Percentiles rank a stretch among this genome's conserved stretches.
Evolutionary conservation across 2,329 filamentous ascomycete species (phyloP).

Genomic region (Colletotrichum falcatum): DNA sequence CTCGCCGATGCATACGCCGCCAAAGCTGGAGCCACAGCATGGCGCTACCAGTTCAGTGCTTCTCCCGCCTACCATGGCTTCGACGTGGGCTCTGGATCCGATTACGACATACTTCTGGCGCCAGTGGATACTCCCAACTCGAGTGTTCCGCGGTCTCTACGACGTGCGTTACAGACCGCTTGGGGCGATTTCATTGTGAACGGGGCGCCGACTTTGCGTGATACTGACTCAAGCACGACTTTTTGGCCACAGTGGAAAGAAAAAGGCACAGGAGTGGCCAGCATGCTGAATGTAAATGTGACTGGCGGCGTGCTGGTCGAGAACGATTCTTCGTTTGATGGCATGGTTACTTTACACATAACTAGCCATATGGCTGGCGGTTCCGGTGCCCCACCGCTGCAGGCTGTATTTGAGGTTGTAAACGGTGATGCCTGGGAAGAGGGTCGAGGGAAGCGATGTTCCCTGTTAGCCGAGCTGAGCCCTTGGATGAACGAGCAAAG

Average conservation of each 20-base stretch:
- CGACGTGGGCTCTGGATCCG: constrained; percentile 17
- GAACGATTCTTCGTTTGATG: constrained; percentile 14
- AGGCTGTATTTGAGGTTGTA: constrained; percentile 5
- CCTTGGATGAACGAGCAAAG: constrained; percentile 3
- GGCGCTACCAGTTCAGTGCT: constrained; percentile 33
- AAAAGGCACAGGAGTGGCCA: neutral
- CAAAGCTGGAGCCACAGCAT: constrained; percentile 10
- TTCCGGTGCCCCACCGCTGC: neutral
- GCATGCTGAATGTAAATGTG: constrained; percentile 26
- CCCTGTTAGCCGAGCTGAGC: constrained; percentile 7
- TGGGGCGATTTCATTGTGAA: constrained; percentile 28
- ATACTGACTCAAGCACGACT: neutral
- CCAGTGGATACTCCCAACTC: constrained; percentile 2
- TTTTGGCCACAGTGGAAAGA: constrained; percentile 23
- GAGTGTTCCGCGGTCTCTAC: neutral
- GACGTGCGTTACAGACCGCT: constrained; percentile 10
- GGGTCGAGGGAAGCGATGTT: constrained; percentile 25
- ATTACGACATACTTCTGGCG: constrained; percentile 25
- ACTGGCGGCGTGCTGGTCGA: constrained; percentile 24
- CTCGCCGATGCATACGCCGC: constrained; percentile 29
- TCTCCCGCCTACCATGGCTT: constrained; percentile 26
- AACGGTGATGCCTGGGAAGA: constrained; percentile 30
- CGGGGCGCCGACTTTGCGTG: constrained; percentile 13
- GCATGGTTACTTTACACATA: constrained; percentile 31
- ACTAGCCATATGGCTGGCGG: constrained; percentile 16